Evolutionary conservation across 768 basidiomycete species (phyloP).

Genomic region (Mycena belliarum): DNA sequence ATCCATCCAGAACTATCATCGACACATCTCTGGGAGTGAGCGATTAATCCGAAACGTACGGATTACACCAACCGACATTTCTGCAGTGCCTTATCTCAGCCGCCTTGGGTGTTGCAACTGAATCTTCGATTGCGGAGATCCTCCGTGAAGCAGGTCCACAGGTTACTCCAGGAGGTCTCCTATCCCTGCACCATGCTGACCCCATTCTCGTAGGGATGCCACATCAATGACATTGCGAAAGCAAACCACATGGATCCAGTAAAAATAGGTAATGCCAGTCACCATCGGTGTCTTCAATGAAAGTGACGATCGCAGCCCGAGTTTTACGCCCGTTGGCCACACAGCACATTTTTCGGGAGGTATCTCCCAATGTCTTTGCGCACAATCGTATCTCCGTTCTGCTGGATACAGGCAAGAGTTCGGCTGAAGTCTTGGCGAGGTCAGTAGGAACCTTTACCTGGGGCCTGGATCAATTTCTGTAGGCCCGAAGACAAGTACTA

Average conservation of each 20-base stretch:
- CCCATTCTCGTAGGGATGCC: slow-evolving; percentile 24
- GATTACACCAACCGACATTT: not conserved
- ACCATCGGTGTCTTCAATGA: not conserved
- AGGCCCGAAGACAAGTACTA: slow-evolving; percentile 24
- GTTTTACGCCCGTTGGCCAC: slow-evolving; percentile 30
- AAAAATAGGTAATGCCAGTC: slow-evolving; percentile 26
- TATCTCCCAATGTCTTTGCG: slow-evolving; percentile 31
- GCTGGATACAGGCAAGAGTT: slow-evolving; percentile 19
- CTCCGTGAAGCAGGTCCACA: slow-evolving; percentile 31
- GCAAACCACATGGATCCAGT: slow-evolving; percentile 21
- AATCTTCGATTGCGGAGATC: slow-evolving; percentile 30
- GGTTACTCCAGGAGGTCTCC: slow-evolving; percentile 16
- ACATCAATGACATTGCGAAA: slow-evolving; percentile 32
- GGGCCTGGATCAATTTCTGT: not conserved
- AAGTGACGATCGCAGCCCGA: slow-evolving; percentile 21
- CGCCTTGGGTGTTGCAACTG: slow-evolving; percentile 24
- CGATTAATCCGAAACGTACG: not conserved
- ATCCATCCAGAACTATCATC: slow-evolving; percentile 11
- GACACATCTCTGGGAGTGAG: slow-evolving; percentile 6
- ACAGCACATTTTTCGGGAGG: slow-evolving; percentile 31
- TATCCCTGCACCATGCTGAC: not conserved
- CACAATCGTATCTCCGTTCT: slow-evolving; percentile 26
- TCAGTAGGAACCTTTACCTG: not conserved
- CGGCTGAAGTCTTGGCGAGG: not conserved
- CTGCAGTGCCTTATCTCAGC: slow-evolving; percentile 23